These are phyloP conservation scores for Ephemerocybe angulata DNA, from an alignment of 768 basidiomycete genomes.

Conservation along the genomic window DNA sequence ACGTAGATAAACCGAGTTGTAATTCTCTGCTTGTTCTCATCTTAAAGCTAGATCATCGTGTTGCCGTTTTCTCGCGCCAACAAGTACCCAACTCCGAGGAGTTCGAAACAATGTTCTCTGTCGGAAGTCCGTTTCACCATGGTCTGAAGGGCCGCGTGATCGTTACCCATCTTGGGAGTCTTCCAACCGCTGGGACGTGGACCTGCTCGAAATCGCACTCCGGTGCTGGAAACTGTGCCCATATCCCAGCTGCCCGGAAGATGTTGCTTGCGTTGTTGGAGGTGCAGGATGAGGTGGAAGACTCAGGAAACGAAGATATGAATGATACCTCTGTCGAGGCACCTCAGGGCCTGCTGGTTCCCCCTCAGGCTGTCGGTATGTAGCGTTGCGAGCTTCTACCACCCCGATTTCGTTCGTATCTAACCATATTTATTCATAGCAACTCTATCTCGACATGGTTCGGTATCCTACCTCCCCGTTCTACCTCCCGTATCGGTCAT, in stretches of 20 bases:
- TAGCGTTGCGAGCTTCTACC: not conserved
- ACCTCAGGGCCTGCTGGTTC: too few species aligned
- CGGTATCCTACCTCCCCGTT: slow-evolving; percentile 13
- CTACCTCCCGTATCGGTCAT: slow-evolving; percentile 11
- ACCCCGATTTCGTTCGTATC: not conserved
- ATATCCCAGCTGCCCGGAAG: too few species aligned
- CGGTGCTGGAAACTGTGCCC: too few species aligned
- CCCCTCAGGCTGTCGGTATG: not conserved
- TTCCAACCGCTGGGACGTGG: not conserved
- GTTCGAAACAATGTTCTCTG: not conserved
- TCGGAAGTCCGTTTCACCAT: not conserved
- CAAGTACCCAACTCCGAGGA: not conserved
- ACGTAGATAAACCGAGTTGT: not conserved
- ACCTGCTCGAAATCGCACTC: not conserved
- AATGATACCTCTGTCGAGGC: too few species aligned
- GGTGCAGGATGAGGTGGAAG: not conserved
- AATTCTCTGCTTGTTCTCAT: too few species aligned
- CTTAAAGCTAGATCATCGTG: too few species aligned
- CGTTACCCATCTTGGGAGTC: not conserved
- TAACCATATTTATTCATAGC: not conserved
- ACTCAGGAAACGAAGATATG: not conserved
- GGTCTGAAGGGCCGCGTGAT: not conserved
- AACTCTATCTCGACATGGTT: not conserved
- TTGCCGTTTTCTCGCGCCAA: not conserved
- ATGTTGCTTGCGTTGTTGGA: not conserved